Evolutionary conservation across 768 basidiomycete genomes (phyloP).

Genomic region (Phaeotremella fagi): DNA sequence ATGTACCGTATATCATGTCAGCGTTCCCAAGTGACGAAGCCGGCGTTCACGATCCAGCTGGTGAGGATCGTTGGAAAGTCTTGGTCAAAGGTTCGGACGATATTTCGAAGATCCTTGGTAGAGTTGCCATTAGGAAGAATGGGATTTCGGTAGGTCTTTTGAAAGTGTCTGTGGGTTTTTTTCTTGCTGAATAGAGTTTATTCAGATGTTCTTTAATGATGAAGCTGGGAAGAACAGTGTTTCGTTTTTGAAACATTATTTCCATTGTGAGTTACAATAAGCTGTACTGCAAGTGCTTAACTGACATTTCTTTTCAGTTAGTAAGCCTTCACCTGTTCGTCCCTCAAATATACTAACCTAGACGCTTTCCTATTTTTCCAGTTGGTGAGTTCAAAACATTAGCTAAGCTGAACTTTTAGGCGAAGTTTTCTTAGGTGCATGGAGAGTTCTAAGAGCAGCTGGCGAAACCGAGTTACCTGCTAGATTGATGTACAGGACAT

Average conservation of each 20-base stretch:
- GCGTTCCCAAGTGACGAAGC: conserved; percentile 17
- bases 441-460: conserved; percentile 26
- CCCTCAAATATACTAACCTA: too few relatives aligned
- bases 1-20: conserved; percentile 21
- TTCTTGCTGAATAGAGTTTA: neutral
- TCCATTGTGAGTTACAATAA: conserved; percentile 27
- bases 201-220: conserved; percentile 38
- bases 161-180: neutral
- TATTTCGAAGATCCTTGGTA: conserved; percentile 11
- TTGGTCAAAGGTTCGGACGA: conserved; percentile 9
- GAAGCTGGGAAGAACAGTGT: conserved; percentile 14
- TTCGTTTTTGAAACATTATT: conserved; percentile 34
- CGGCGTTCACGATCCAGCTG: conserved; percentile 13
- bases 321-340: too few relatives aligned
- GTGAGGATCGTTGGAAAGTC: conserved; percentile 21
- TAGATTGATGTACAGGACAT: conserved; percentile 27
- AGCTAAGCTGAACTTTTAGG: conserved; percentile 10
- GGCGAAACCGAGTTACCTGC: conserved; percentile 24
- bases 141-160: conserved; percentile 30
- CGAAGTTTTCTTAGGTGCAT: conserved; percentile 37
- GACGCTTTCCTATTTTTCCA: neutral
- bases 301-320: neutral
- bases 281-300: neutral
- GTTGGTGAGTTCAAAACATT: conserved; percentile 1
- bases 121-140: conserved; percentile 20